These are phyloP conservation scores for Penicillium sp. DNA, from an alignment of 2,329 filamentous ascomycete species.

Conservation along the genomic window DNA sequence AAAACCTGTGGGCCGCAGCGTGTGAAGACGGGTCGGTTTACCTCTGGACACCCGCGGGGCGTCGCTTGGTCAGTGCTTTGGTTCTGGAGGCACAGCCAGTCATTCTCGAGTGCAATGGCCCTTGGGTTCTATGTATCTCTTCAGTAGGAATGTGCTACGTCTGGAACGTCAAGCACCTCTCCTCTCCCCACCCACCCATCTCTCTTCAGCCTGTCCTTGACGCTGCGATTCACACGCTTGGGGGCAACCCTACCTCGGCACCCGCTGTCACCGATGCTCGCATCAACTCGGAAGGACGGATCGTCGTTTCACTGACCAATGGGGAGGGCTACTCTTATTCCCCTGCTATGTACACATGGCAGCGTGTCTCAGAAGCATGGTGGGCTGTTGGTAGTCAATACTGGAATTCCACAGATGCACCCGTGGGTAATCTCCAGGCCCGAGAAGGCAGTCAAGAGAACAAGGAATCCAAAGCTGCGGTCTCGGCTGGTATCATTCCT, in stretches of 20 bases:
- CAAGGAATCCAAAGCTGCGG: constrained; percentile 47
- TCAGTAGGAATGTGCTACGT: constrained; percentile 85
- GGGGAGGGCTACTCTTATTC: constrained; percentile 93
- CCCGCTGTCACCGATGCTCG: constrained; percentile 87
- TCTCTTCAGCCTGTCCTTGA: constrained; percentile 86
- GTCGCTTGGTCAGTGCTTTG: constrained; percentile 76
- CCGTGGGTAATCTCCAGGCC: constrained; percentile 72
- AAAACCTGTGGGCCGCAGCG: constrained; percentile 83
- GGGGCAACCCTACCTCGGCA: constrained; percentile 68
- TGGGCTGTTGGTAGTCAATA: constrained; percentile 98
- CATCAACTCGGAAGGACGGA: constrained; percentile 77
- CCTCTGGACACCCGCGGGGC: constrained; percentile 85
- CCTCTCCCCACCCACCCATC: constrained; percentile 80
- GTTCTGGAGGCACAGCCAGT: constrained; percentile 89
- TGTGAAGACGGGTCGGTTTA: constrained; percentile 90
- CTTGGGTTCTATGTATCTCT: constrained; percentile 85
- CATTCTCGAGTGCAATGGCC: constrained; percentile 81
- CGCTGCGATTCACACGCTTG: constrained; percentile 71
- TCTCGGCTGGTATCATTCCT: constrained; percentile 89
- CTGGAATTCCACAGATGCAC: constrained; percentile 95
- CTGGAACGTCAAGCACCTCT: constrained; percentile 82
- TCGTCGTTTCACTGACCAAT: constrained; percentile 87
- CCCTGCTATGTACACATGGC: constrained; percentile 80
- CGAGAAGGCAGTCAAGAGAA: constrained; percentile 57
- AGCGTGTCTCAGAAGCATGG: constrained; percentile 93